These are phyloP conservation scores for Russula abietina DNA, from an alignment of 768 basidiomycete genomes.

Conservation along the genomic window DNA sequence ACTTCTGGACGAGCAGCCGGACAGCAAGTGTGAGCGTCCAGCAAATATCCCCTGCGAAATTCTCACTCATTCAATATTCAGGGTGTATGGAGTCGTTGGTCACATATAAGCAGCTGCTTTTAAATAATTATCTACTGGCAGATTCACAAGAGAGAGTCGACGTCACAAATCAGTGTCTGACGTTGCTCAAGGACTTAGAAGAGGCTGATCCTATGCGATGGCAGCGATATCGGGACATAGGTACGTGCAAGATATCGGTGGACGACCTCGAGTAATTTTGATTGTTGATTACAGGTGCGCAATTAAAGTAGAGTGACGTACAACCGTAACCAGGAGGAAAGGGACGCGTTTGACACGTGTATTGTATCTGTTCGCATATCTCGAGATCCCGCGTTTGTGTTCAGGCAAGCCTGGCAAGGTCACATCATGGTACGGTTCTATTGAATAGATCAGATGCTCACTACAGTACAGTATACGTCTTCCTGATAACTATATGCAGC, in stretches of 20 bases:
- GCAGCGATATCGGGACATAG: conserved; percentile 62
- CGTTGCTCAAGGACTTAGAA: conserved; percentile 51
- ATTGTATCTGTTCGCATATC: background rate
- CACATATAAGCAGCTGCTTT: conserved; percentile 68
- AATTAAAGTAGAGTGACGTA: background rate
- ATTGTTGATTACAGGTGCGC: background rate
- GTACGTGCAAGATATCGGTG: conserved; percentile 33
- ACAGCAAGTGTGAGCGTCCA: conserved; percentile 73
- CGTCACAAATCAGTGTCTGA: conserved; percentile 41
- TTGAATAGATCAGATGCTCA: background rate
- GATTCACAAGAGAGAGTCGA: conserved; percentile 30
- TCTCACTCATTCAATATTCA: conserved; percentile 31
- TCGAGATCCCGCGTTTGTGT: background rate
- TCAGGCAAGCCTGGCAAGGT: background rate
- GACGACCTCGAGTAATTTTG: background rate
- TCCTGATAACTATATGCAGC: background rate
- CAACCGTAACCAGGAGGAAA: background rate
- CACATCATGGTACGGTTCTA: background rate
- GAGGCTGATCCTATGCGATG: conserved; percentile 60
- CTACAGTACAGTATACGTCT: background rate
- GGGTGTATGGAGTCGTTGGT: conserved; percentile 95
- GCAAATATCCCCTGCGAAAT: background rate
- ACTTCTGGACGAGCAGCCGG: conserved; percentile 80
- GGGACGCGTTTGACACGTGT: background rate
- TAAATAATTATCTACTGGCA: conserved; percentile 40